A percentile compares a stretch with the other conserved stretches of the same genome.
Conservation (phyloP, 305 asterid genomes). For the Ruellia speciosa region DNA sequence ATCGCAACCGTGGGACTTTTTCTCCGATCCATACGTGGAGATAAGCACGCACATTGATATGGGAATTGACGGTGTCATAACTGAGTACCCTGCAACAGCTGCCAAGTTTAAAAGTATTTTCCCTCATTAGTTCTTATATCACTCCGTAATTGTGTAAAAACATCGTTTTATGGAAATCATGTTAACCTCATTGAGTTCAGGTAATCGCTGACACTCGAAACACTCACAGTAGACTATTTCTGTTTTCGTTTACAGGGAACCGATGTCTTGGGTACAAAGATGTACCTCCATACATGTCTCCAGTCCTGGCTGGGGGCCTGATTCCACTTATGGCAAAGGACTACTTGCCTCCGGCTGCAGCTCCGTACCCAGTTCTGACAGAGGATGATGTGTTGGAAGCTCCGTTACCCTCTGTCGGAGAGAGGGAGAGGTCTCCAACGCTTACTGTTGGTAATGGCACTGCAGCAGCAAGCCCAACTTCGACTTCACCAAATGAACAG, state of each 20-base stretch:
- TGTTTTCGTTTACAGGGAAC: slow-evolving; percentile 37
- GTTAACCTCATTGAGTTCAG: not conserved
- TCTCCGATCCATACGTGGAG: slow-evolving; percentile 65
- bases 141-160: no score
- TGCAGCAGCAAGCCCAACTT: slow-evolving; percentile 22
- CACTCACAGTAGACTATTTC: no score
- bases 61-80: slow-evolving; percentile 47
- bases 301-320: slow-evolving; percentile 48
- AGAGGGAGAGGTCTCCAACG: slow-evolving; percentile 28
- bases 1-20: slow-evolving; percentile 86
- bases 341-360: slow-evolving; percentile 52
- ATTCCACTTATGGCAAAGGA: slow-evolving; percentile 23
- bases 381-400: slow-evolving; percentile 49
- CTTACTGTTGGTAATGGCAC: slow-evolving; percentile 23
- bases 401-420: slow-evolving; percentile 58
- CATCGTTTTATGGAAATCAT: no score
- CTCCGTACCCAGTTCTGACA: slow-evolving; percentile 56
- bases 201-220: no score
- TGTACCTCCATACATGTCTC: slow-evolving; percentile 42
- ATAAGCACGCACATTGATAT: slow-evolving; percentile 31
- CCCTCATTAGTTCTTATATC: no score
- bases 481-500: not conserved
- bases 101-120: slow-evolving; percentile 68
- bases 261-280: slow-evolving; percentile 51
- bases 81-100: slow-evolving; percentile 69